Evolutionary conservation across 345 rosid species (phyloP).

Genomic region (Kernera saxatilis): DNA sequence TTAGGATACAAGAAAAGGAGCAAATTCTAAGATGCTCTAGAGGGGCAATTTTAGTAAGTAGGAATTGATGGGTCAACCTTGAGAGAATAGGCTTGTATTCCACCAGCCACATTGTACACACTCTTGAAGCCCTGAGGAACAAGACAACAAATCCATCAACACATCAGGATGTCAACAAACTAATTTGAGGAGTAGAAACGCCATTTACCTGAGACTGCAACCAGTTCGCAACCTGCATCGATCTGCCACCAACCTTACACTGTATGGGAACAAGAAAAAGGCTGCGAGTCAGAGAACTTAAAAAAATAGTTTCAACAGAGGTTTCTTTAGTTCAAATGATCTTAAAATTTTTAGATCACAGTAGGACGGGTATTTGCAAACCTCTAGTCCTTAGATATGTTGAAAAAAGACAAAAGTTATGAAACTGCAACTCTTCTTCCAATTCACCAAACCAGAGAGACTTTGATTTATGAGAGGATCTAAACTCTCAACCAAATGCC

Average conservation of each 20-base stretch:
- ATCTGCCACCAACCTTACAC: slow-evolving; percentile 90
- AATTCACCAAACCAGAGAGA: background rate
- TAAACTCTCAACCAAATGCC: background rate
- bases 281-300: background rate
- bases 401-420: background rate
- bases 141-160: slow-evolving; percentile 6
- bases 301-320: background rate
- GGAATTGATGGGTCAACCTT: slow-evolving; percentile 76
- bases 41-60: slow-evolving; percentile 43
- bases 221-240: slow-evolving; percentile 82
- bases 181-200: background rate
- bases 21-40: background rate
- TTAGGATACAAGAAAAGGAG: background rate
- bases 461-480: background rate
- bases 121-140: slow-evolving; percentile 69
- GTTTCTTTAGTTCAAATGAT: background rate
- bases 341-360: background rate
- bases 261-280: slow-evolving; percentile 34
- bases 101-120: slow-evolving; percentile 69
- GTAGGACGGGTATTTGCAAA: background rate
- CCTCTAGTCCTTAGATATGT: background rate
- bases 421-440: background rate
- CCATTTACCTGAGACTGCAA: slow-evolving; percentile 68
- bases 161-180: background rate
- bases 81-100: slow-evolving; percentile 73